A percentile compares a stretch with the other conserved stretches of the same genome.
Conservation (phyloP, 805 yeast genomes). For the Pichia heedii region DNA sequence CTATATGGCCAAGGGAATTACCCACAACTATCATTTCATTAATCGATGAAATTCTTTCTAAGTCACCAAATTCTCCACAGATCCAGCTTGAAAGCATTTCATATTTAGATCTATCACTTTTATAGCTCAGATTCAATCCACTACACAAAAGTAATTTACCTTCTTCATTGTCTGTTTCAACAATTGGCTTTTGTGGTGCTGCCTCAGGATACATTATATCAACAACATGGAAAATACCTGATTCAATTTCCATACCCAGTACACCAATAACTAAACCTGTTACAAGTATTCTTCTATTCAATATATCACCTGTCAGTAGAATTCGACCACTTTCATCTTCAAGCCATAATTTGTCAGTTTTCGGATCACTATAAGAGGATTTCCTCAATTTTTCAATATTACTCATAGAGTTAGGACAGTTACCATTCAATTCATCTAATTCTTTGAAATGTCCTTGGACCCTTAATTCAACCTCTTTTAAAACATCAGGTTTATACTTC, state of each 20-base stretch:
- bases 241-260: constrained; percentile 73
- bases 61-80: constrained; percentile 48
- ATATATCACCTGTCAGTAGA: constrained; percentile 51
- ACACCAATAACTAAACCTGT: constrained; percentile 88
- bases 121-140: constrained; percentile 52
- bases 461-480: constrained; percentile 66
- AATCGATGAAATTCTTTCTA: constrained; percentile 14
- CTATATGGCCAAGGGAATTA: constrained; percentile 36
- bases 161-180: not conserved
- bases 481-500: constrained; percentile 75
- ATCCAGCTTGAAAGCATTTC: constrained; percentile 62
- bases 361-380: constrained; percentile 45
- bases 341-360: constrained; percentile 53
- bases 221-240: constrained; percentile 77
- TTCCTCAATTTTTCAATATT: constrained; percentile 24
- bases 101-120: constrained; percentile 35
- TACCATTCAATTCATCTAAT: constrained; percentile 3
- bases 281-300: constrained; percentile 55
- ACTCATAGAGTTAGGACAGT: constrained; percentile 11
- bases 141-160: constrained; percentile 64
- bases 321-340: constrained; percentile 95
- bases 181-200: constrained; percentile 40
- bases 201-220: constrained; percentile 68
- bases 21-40: constrained; percentile 48
- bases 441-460: constrained; percentile 41